Evolutionary conservation across 2,329 filamentous ascomycete genomes (phyloP).

Genomic region (Tetracladium maxilliforme): DNA sequence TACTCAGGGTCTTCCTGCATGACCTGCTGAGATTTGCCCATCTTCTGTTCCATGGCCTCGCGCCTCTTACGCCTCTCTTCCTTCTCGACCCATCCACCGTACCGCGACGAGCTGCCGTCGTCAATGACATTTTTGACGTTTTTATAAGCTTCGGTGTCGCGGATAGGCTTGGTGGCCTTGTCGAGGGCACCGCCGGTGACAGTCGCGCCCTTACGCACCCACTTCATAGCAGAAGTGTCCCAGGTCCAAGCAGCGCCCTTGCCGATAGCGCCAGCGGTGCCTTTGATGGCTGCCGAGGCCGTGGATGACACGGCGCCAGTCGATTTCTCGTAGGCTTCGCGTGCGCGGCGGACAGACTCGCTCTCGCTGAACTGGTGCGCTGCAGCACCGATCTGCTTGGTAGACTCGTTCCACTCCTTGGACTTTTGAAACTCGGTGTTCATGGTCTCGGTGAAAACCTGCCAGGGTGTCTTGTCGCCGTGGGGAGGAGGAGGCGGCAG

Average conservation of each 20-base stretch:
- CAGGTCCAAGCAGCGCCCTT: constrained; percentile 93
- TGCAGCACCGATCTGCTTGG: constrained; percentile 79
- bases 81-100: constrained; percentile 93
- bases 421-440: constrained; percentile 87
- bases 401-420: constrained; percentile 98
- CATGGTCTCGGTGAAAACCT: constrained; percentile 97
- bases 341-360: constrained; percentile 73
- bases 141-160: constrained; percentile 90
- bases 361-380: constrained; percentile 89
- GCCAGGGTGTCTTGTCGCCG: constrained; percentile 96
- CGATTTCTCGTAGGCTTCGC: constrained; percentile 75
- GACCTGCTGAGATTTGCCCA: constrained; percentile 36
- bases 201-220: constrained; percentile 72
- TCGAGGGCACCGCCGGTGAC: constrained; percentile 78
- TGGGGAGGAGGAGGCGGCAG: constrained; percentile 87
- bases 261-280: constrained; percentile 73
- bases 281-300: constrained; percentile 68
- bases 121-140: constrained; percentile 92
- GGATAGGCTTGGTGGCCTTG: constrained; percentile 86
- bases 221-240: constrained; percentile 90
- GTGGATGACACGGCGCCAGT: constrained; percentile 70
- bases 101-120: constrained; percentile 88
- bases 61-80: constrained; percentile 76
- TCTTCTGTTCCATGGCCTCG: constrained; percentile 54
- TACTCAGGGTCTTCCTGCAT: constrained; percentile 80